Evolutionary conservation across 129 eudicot genomes (phyloP), one percentile per base, ranked within the genome.

Genomic region (Pulicaria dysenterica): DNA sequence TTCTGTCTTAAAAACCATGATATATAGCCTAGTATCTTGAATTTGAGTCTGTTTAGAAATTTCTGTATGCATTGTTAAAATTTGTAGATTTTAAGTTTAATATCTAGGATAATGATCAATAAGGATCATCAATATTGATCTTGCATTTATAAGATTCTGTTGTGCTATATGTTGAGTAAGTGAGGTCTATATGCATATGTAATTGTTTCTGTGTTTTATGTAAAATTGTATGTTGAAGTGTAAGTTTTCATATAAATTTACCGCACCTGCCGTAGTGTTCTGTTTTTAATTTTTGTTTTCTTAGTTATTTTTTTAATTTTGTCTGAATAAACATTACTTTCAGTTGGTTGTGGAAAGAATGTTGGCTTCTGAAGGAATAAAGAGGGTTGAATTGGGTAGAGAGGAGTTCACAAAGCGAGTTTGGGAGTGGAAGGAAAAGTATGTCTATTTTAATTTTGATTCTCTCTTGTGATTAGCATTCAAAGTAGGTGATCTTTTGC

Each of bases 351-450:
- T 94, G 75, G 98, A 94, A 81, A 90, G 79, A 86, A 85, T 94
- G 98, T 87, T 94, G 79, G 88, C 89, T 53, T 80, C 91, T 65
- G 96, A 94, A 87, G 98, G 98, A 76, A 84, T 84, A 58, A 94
- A 90, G 70, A 84, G 98, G 83, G 81, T 74, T 85, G 98, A 94
- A 15, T 72, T 94, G 82, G 94, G 96, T 43, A 86, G 98, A 84
- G 98, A 94, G 59, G 96, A 94, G 88, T 94, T 94, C 51, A 75
- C 95, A 31, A 90, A 87, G 72, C 84, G 95, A 78, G 98, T 94
- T 67, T 94, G 98, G 98, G 88, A 85, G 78, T 94, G 98, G 98
- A 94, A 94, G 77, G 89, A 87, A 75, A 94, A 94, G 98, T 94
- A 94, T 58, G 73, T 65, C 55, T 81, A 40, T 76, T 60, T 36